Evolutionary conservation across 2,329 filamentous ascomycete species (phyloP).

Genomic region (Calcarisporium arbuscula): DNA sequence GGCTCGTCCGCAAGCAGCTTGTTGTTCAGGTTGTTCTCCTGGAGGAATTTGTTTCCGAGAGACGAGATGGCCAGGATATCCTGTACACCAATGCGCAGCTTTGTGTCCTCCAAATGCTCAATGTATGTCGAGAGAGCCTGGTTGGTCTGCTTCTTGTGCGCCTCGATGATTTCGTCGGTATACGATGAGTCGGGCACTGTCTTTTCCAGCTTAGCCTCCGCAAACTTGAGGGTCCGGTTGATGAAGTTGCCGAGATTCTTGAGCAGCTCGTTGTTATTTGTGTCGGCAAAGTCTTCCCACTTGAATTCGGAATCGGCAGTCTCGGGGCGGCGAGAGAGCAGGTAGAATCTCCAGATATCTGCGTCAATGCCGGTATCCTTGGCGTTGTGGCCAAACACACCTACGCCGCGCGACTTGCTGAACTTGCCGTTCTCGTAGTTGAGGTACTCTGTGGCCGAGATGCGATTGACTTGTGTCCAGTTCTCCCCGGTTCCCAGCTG

Average conservation of each 20-base stretch:
- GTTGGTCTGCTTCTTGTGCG: not conserved
- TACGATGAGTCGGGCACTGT: conserved; percentile 35
- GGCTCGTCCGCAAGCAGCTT: conserved; percentile 37
- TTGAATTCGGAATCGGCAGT: conserved; percentile 74
- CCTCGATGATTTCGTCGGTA: conserved; percentile 3
- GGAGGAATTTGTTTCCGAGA: conserved; percentile 49
- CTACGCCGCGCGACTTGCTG: conserved; percentile 73
- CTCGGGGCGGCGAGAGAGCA: conserved; percentile 73
- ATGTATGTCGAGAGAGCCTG: conserved; percentile 8
- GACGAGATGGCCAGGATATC: conserved; percentile 5
- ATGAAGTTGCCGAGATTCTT: conserved; percentile 57
- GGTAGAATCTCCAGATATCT: conserved; percentile 78
- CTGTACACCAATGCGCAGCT: conserved; percentile 2
- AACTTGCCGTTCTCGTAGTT: conserved; percentile 78
- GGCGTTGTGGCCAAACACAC: conserved; percentile 79
- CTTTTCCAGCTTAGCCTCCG: conserved; percentile 47
- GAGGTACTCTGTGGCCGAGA: conserved; percentile 71
- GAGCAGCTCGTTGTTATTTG: conserved; percentile 67
- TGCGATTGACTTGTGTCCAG: conserved; percentile 75
- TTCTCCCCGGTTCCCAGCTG: conserved; percentile 70
- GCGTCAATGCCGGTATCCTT: conserved; percentile 69
- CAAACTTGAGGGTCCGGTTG: conserved; percentile 54
- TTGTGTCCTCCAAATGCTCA: conserved; percentile 6
- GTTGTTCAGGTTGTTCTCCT: conserved; percentile 35
- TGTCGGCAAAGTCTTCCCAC: conserved; percentile 65